phyloP scores from a whole-genome alignment of 2,329 filamentous ascomycete genomes.

The Chaetomium strumarium region DNA sequence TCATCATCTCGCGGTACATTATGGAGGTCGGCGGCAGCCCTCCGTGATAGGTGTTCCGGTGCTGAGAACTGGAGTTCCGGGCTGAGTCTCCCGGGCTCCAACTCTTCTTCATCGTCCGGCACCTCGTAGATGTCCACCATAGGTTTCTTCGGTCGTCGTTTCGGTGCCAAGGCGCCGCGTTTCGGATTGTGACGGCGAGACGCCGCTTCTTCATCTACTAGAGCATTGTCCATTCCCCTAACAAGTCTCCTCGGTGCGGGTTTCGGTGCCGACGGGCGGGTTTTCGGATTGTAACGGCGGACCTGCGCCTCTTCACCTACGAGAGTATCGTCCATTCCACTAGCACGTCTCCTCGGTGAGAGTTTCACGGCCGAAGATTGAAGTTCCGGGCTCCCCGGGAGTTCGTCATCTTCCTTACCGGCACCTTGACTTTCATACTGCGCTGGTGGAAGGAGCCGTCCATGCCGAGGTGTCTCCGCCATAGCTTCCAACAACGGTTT shows the following conservation, averaged over 20 bases:
- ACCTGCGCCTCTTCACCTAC: conserved; percentile 5
- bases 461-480: background rate
- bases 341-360: background rate
- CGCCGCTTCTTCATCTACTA: no score
- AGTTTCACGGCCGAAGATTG: conserved; percentile 2
- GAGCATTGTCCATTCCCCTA: background rate
- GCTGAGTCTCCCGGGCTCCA: background rate
- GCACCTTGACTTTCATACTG: background rate
- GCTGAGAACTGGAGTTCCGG: background rate
- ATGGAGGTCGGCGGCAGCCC: no score
- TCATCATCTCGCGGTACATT: no score
- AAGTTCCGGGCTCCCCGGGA: conserved; percentile 1
- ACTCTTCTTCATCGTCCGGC: conserved; percentile 1
- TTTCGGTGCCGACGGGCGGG: conserved; percentile 1
- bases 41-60: background rate
- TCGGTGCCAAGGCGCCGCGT: conserved; percentile 2
- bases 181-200: background rate
- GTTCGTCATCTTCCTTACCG: background rate
- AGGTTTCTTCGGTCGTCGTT: background rate
- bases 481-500: background rate
- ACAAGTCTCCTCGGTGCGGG: background rate
- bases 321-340: background rate
- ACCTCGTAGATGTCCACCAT: background rate
- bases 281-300: no score
- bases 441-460: background rate